phyloP scores from a whole-genome alignment of 306 rosid species.

The Prunus salicina region DNA sequence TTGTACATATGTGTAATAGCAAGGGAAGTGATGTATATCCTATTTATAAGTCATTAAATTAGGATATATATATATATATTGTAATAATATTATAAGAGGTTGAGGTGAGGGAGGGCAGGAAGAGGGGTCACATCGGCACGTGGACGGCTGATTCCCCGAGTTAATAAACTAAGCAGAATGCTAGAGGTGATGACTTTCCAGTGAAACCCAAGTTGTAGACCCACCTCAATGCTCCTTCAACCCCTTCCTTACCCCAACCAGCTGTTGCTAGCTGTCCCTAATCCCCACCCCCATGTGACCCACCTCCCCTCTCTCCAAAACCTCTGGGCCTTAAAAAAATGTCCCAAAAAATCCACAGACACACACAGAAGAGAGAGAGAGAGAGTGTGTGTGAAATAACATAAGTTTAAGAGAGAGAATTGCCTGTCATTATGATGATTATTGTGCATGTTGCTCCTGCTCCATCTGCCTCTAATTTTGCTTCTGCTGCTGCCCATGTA shows the following conservation, averaged over 20 bases:
- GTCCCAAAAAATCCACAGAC: background rate
- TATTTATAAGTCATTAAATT: background rate
- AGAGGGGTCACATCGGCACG: conserved; percentile 92
- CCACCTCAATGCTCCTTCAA: conserved; percentile 6
- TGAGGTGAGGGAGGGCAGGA: conserved; percentile 31
- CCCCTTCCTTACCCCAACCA: conserved; percentile 31
- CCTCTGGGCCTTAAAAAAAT: conserved; percentile 40
- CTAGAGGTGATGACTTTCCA: conserved; percentile 39
- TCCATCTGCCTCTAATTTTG: background rate
- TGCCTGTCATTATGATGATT: background rate
- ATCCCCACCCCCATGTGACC: conserved; percentile 79
- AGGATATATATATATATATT: background rate
- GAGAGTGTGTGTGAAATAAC: no score
- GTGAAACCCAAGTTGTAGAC: conserved; percentile 42
- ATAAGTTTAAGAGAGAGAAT: background rate
- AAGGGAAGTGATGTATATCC: background rate
- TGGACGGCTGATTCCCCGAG: conserved; percentile 68
- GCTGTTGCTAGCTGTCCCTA: conserved; percentile 99
- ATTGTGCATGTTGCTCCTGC: background rate
- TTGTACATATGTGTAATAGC: background rate
- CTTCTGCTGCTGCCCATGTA: background rate
- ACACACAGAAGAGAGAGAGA: background rate
- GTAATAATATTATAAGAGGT: conserved; percentile 15
- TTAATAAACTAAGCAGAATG: conserved; percentile 13
- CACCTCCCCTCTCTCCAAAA: conserved; percentile 37